Base-by-base conservation (phyloP, 257 asterid genomes). In the Marsdenia floribunda region DNA sequence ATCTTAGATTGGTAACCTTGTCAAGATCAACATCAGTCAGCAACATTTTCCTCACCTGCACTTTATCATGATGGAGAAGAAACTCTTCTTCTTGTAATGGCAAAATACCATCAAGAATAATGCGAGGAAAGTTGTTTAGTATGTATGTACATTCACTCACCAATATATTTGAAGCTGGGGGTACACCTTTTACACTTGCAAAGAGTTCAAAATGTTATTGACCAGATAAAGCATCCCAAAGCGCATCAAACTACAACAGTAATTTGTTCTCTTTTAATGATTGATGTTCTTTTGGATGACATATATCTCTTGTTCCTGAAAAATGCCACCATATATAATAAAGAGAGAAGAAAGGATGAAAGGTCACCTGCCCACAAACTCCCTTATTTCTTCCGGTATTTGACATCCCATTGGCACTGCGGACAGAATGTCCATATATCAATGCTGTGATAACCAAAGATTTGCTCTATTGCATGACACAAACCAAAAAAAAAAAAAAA, bases 141-240 rank as follows among this genome's bases (percentile, higher is more conserved):
- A 59, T 44, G n/a, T 33, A 58, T 44, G 35, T 47, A 18, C 26
- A 47, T 35, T 42, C 19, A 74, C 86, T 73, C 63, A 82, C 88
- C n/a, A 72, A 38, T 55, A 67, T 71, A 42, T 35, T 63, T 47
- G 80, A 77, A 24, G 78, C 53, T 3, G 13, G 49, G 22, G 77
- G 80, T 60, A 82, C 71, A 19, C 86, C 86, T 69, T 84, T 84
- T 50, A 84, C 74, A 40, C 79, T 84, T 55, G 88, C 86, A 26
- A 84, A 82, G 53, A 84, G 86, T 29, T 75, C 75, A 61, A 79
- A 82, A 78, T 84, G 88, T 50, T 84, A 84, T 79, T 29, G 69
- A 50, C 81, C 85, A 1, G 84, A 79, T 74, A 82, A 59, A 63
- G 66, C 74, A 72, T 79, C 76, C 86, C 86, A 84, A 35, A 79